Evolutionary conservation across 1,284 basidiomycete genomes (phyloP).

Genomic region (Sanghuangporus sanghuang): DNA sequence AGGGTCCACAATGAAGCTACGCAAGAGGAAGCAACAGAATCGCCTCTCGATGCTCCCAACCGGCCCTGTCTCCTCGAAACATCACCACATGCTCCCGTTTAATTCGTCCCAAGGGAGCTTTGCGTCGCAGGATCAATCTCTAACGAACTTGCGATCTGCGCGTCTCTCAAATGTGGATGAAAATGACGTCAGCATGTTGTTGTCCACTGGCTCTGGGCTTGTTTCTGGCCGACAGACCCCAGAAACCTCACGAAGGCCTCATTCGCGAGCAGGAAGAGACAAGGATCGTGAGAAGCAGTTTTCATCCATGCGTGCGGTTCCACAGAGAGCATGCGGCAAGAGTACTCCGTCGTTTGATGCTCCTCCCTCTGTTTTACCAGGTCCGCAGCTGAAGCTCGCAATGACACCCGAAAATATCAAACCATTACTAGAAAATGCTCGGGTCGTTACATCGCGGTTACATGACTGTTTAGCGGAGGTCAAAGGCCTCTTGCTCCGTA

Average conservation of each 20-base stretch:
- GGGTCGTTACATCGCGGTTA: conserved; percentile 61
- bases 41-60: conserved; percentile 19
- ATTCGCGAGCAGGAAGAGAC: neutral
- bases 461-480: conserved; percentile 67
- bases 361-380: neutral
- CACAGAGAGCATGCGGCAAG: conserved; percentile 31
- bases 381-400: conserved; percentile 49
- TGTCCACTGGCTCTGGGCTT: neutral
- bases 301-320: conserved; percentile 56
- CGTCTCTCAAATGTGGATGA: conserved; percentile 18
- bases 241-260: neutral
- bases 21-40: conserved; percentile 27
- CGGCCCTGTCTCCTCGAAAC: conserved; percentile 13
- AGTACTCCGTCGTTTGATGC: conserved; percentile 19
- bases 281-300: conserved; percentile 2
- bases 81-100: conserved; percentile 25
- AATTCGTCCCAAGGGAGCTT: conserved; percentile 19
- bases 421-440: conserved; percentile 72
- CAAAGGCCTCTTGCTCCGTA: conserved; percentile 16
- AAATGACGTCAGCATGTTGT: conserved; percentile 6
- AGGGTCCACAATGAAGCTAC: conserved; percentile 43
- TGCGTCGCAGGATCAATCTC: conserved; percentile 8
- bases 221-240: conserved; percentile 2
- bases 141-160: conserved; percentile 7
- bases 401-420: conserved; percentile 82